Base-by-base conservation (phyloP, 2,329 filamentous ascomycete genomes). In the Arthrobotrys sinensis region DNA sequence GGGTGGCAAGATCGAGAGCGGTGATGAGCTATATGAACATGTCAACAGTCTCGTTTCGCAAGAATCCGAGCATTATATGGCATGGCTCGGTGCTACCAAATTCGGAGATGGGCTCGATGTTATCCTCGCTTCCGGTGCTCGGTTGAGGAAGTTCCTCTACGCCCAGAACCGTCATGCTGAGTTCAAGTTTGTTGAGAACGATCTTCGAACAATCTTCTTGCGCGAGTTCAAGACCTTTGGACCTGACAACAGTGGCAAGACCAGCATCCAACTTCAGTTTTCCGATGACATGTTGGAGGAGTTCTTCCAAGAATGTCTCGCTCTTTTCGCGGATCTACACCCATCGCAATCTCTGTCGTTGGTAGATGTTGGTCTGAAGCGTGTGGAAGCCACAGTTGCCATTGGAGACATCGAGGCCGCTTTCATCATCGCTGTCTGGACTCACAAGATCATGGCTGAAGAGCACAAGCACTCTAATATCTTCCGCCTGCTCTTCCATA, bases 191-290 rank as follows among this genome's bases (percentile, higher is more conserved):
- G 72, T 76, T 8, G 72, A 70, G 28, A 65, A 50, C 21, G 72
- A 76, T 34, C 48, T 76, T 4, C 24, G 65, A 11, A 43, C 48
- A 3, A 76, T 76, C n/a, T 76, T 76, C 57, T 34, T 69, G 40
- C 45, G 72, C 28, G 72, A 76, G 21, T 76, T 76, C 72, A 70
- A 57, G 32, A 76, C 65, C 6, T 76, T 76, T n/a, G 63, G 55
- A 11, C 72, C 57, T 4, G 72, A 76, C 19, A 76, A 69, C 21
- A 76, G 32, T 4, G 57, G 45, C 8, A 76, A 76, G 21, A 70
- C 72, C 3, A 53, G 65, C 16, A 70, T 76, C 21, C 55, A 65
- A 3, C 65, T 76, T 16, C 68, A 76, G 34, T 76, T 76, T 48
- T 69, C 72, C 1, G 72, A 76, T 16, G 72, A 76, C 19, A 76